Evolutionary conservation across 75 land plant species (phyloP).

Genomic region (Cupressus sempervirens): DNA sequence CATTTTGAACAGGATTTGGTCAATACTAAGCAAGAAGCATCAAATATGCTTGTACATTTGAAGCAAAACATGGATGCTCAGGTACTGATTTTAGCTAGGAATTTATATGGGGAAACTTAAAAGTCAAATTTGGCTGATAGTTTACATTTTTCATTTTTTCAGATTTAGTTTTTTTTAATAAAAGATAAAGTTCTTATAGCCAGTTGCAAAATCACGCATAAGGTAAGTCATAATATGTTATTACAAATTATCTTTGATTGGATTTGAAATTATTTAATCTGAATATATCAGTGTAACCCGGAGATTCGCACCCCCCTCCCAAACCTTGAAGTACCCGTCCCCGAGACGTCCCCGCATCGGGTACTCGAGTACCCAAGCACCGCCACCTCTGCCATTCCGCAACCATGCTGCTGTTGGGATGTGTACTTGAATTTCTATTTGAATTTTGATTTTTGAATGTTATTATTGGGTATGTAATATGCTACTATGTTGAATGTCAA

Average conservation of each 20-base stretch:
- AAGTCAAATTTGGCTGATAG: background rate
- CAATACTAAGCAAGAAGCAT: conserved; percentile 59
- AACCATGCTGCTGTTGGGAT: too few species aligned
- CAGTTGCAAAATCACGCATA: background rate
- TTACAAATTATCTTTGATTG: background rate
- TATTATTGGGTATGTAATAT: too few species aligned
- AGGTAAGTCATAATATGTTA: background rate
- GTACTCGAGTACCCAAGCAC: too few species aligned
- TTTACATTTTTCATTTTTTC: background rate
- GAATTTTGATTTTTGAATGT: too few species aligned
- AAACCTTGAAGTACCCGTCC: too few species aligned
- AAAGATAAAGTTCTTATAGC: background rate
- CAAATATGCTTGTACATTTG: conserved; percentile 47
- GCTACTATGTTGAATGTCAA: too few species aligned
- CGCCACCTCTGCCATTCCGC: too few species aligned
- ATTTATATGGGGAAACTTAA: background rate
- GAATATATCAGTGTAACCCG: too few species aligned
- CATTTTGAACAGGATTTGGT: conserved; percentile 48
- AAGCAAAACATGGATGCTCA: conserved; percentile 60
- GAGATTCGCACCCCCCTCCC: too few species aligned
- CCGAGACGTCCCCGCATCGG: too few species aligned
- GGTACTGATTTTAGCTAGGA: conserved; percentile 25
- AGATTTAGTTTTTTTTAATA: background rate
- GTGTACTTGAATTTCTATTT: too few species aligned
- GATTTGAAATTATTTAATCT: background rate